A percentile compares a stretch with the other conserved stretches of the same genome.
phyloP scores from a whole-genome alignment of 2,329 filamentous ascomycete genomes.

The Orbilia quercus region DNA sequence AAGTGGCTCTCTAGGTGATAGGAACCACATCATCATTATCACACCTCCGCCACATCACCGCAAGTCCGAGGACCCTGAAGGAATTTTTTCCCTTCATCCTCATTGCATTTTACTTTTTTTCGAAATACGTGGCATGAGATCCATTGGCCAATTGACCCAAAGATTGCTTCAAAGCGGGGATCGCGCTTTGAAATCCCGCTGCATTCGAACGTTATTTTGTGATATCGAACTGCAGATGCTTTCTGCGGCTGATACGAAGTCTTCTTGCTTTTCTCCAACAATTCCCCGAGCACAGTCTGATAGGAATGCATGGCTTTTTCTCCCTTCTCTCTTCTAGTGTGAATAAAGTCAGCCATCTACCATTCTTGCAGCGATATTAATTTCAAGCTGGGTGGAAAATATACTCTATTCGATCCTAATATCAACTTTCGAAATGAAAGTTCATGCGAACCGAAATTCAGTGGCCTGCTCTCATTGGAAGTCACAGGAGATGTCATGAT shows the following conservation, averaged over 20 bases:
- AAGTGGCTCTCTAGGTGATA: too few species aligned
- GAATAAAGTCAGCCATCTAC: not conserved
- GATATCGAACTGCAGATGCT: slow-evolving; percentile 3
- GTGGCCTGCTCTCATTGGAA: too few species aligned
- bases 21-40: slow-evolving; percentile 1
- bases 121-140: slow-evolving; percentile 40
- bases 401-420: too few species aligned
- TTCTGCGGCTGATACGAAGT: not conserved
- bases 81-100: not conserved
- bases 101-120: not conserved
- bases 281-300: too few species aligned
- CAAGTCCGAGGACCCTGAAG: slow-evolving; percentile 27
- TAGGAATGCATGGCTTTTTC: too few species aligned
- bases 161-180: slow-evolving; percentile 17
- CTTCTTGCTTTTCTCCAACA: too few species aligned
- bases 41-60: slow-evolving; percentile 1
- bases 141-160: slow-evolving; percentile 31
- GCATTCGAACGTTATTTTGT: not conserved
- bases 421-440: too few species aligned
- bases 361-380: not conserved
- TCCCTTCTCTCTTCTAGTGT: too few species aligned
- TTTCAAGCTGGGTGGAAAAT: too few species aligned
- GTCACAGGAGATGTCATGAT: slow-evolving; percentile 2
- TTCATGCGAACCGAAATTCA: too few species aligned
- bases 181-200: not conserved